These are phyloP conservation scores for Pleurostoma richardsiae DNA, from an alignment of 2,329 filamentous ascomycete genomes.

Conservation along the genomic window DNA sequence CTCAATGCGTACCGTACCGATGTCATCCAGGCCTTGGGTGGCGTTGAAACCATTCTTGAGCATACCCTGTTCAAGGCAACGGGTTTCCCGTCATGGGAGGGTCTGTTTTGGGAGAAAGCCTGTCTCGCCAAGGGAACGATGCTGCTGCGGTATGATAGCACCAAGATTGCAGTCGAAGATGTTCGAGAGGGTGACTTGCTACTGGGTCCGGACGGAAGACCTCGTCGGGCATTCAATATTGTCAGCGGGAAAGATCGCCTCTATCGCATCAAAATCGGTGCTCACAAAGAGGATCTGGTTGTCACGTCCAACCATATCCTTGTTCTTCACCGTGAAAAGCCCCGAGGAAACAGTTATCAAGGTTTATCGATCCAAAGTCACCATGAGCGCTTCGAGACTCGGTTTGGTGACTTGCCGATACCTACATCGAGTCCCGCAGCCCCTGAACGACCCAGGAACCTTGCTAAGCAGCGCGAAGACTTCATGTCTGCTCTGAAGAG, in stretches of 20 bases:
- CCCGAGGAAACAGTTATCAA: too few species aligned
- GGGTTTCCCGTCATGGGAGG: constrained; percentile 95
- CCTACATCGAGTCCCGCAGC: too few species aligned
- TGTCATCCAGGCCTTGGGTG: constrained; percentile 91
- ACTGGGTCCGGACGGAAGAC: constrained; percentile 39
- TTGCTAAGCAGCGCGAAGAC: too few species aligned
- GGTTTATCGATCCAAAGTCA: too few species aligned
- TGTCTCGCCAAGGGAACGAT: neutral
- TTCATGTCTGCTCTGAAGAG: too few species aligned
- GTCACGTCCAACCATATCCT: too few species aligned
- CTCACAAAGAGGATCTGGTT: too few species aligned
- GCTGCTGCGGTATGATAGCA: constrained; percentile 30
- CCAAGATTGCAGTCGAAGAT: constrained; percentile 38
- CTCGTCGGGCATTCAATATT: constrained; percentile 43
- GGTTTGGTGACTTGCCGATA: too few species aligned
- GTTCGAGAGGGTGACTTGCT: constrained; percentile 43
- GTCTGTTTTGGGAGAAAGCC: constrained; percentile 81
- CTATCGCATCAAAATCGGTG: too few species aligned
- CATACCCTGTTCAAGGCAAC: constrained; percentile 97
- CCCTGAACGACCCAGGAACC: too few species aligned
- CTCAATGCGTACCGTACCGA: constrained; percentile 93
- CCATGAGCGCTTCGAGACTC: too few species aligned
- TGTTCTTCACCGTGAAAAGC: too few species aligned
- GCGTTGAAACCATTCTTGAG: constrained; percentile 96
- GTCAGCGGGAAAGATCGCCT: constrained; percentile 20